Evolutionary conservation across 2,329 filamentous ascomycete genomes (phyloP), one percentile per base, ranked within the genome.

Genomic region (Pseudonectria foliicola): DNA sequence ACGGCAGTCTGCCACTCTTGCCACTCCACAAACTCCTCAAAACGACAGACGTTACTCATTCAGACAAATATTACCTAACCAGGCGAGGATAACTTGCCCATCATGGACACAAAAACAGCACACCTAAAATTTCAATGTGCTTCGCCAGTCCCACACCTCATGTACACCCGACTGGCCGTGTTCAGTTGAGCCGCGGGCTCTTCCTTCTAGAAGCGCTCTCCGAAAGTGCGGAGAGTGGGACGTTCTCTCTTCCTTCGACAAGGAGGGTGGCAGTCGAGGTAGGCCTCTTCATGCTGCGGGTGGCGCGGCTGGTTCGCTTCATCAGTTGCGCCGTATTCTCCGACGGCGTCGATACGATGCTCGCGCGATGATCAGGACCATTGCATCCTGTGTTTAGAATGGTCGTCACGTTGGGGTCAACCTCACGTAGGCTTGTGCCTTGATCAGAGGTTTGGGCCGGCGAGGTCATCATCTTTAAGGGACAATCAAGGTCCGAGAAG

Each of bases 391-490:
- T 57, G n/a, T 60, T 59, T 37, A 64, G 38, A 43, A 60, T 68
- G n/a, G 50, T 46, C 39, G 64, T 63, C 16, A 70, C 53, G 45
- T 71, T 72, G 24, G 71, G 71, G 51, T 76, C 70, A 25, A 77
- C 64, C 52, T 77, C 74, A 27, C 73, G 68, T 30, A 77, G 63
- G 43, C 70, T 73, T 55, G 58, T 63, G 39, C 57, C 47, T n/a
- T 48, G 44, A 6, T 60, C 56, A 13, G 53, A 54, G 31, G 46
- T 40, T 6, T 61, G 60, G 27, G 48, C 38, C 24, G 55, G 57
- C 8, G 57, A 54, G 7, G 49, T 52, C 42, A 52, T 50, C 42
- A 48, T 47, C 23, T 46, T 48, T 10, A 39, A 44, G 15, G 39
- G 34, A 13, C 35, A 41, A 34, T 54, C 49, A 6, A 62, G 44